Conservation (phyloP, 1,139 yeast species). For the Protomyces gravidus region DNA sequence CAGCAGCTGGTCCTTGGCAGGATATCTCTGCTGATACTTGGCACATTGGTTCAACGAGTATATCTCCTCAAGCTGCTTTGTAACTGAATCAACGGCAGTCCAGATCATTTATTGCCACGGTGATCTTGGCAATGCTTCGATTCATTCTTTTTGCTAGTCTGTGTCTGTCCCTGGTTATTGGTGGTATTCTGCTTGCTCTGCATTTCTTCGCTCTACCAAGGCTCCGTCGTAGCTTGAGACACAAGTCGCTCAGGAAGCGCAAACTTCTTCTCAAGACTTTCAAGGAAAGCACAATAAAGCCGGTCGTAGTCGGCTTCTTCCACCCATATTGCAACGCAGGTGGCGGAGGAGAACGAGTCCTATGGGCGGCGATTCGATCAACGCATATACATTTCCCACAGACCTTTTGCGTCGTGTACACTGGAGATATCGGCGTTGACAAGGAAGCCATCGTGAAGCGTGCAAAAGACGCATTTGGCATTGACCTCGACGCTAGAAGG, state of each 20-base stretch:
- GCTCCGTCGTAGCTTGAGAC: background rate
- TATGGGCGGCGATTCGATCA: constrained; percentile 86
- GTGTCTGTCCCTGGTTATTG: too few relatives aligned
- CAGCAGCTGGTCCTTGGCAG: too few relatives aligned
- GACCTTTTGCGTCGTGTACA: constrained; percentile 69
- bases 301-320: constrained; percentile 60
- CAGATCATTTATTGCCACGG: too few relatives aligned
- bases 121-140: too few relatives aligned
- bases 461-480: constrained; percentile 56
- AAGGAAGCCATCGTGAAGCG: constrained; percentile 53
- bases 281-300: background rate
- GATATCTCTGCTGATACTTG: too few relatives aligned
- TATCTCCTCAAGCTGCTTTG: too few relatives aligned
- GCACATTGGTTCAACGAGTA: too few relatives aligned
- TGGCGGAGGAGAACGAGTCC: constrained; percentile 96
- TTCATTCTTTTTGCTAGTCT: too few relatives aligned
- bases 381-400: constrained; percentile 53
- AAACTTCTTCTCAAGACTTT: background rate
- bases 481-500: constrained; percentile 50
- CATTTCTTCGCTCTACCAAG: too few relatives aligned
- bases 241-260: background rate
- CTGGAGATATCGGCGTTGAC: constrained; percentile 58
- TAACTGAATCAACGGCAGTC: too few relatives aligned
- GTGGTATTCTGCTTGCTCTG: too few relatives aligned
- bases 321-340: constrained; percentile 94